Evolutionary conservation across 345 rosid genomes (phyloP).

Genomic region (thale cress (Arabidopsis thaliana)): DNA sequence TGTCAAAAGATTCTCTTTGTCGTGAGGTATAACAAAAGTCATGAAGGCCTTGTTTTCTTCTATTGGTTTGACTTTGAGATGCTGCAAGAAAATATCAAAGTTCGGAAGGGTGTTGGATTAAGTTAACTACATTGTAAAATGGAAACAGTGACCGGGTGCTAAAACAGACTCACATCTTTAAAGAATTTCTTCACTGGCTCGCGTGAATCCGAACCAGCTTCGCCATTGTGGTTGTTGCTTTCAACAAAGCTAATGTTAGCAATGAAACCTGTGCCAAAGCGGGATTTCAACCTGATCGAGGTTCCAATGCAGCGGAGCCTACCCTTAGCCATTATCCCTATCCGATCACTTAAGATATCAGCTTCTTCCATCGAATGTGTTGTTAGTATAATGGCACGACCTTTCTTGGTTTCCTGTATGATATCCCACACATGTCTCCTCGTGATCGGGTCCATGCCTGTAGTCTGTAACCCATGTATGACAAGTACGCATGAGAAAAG

Average conservation of each 20-base stretch:
- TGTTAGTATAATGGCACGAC: constrained; percentile 79
- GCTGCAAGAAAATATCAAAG: constrained; percentile 49
- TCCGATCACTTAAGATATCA: constrained; percentile 85
- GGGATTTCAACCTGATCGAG: constrained; percentile 87
- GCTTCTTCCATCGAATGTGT: constrained; percentile 99
- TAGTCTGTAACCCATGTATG: constrained; percentile 57
- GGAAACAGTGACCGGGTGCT: background rate
- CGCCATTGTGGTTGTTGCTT: constrained; percentile 47
- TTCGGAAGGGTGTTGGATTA: background rate
- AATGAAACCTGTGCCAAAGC: constrained; percentile 88
- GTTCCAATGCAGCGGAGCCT: constrained; percentile 89
- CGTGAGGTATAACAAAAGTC: constrained; percentile 87
- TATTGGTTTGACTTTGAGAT: constrained; percentile 62
- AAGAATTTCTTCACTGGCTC: constrained; percentile 77
- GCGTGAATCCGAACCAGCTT: constrained; percentile 45
- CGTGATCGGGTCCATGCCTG: constrained; percentile 95
- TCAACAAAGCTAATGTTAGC: constrained; percentile 74
- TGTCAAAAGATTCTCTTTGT: constrained; percentile 66
- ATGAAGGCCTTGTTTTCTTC: constrained; percentile 76
- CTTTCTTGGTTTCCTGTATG: constrained; percentile 81
- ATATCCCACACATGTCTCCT: constrained; percentile 97
- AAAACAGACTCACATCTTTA: constrained; percentile 58
- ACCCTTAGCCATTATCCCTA: constrained; percentile 96
- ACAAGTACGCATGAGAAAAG: constrained; percentile 1
- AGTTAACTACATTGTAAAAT: constrained; percentile 1